Percentiles rank a stretch among this genome's conserved stretches.
phyloP scores from a whole-genome alignment of 805 yeast species.

The Yamadazyma endophytica region DNA sequence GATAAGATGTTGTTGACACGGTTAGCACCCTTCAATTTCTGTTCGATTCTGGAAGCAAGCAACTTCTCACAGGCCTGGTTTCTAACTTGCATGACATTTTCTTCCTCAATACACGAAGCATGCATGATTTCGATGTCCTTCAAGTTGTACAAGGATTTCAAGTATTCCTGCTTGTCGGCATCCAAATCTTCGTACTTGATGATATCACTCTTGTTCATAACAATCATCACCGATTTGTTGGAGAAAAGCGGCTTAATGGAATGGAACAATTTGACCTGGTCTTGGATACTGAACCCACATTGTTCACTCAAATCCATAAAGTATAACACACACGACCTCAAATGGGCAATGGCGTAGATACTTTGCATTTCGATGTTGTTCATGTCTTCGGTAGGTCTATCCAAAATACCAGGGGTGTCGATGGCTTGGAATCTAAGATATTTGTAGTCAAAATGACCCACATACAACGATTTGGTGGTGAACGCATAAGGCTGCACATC shows the following conservation, averaged over 20 bases:
- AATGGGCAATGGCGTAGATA: slow-evolving; percentile 96
- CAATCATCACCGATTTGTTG: slow-evolving; percentile 93
- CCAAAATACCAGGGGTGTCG: slow-evolving; percentile 98
- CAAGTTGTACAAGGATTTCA: slow-evolving; percentile 58
- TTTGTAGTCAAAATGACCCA: slow-evolving; percentile 98
- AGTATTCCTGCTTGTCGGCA: slow-evolving; percentile 65
- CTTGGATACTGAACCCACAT: slow-evolving; percentile 97
- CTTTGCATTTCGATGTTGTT: slow-evolving; percentile 99
- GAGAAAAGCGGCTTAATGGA: slow-evolving; percentile 96
- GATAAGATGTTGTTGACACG: slow-evolving; percentile 85
- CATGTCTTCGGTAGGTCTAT: slow-evolving; percentile 99
- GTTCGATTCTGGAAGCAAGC: slow-evolving; percentile 92
- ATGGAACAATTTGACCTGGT: slow-evolving; percentile 94
- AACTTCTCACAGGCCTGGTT: slow-evolving; percentile 97
- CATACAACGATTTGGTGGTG: slow-evolving; percentile 95
- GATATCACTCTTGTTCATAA: slow-evolving; percentile 92
- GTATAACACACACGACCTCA: slow-evolving; percentile 92
- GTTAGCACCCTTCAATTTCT: slow-evolving; percentile 88
- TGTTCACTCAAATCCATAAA: slow-evolving; percentile 99
- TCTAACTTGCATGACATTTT: slow-evolving; percentile 91
- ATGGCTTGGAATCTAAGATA: slow-evolving; percentile 97
- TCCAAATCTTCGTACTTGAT: slow-evolving; percentile 80
- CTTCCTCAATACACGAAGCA: slow-evolving; percentile 91
- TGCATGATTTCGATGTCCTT: slow-evolving; percentile 90
- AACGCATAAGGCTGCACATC: slow-evolving; percentile 99